Percentiles rank a stretch among this genome's conserved stretches.
These are phyloP conservation scores for Podospora fimiseda DNA, from an alignment of 495 filamentous ascomycete species.

Conservation along the genomic window DNA sequence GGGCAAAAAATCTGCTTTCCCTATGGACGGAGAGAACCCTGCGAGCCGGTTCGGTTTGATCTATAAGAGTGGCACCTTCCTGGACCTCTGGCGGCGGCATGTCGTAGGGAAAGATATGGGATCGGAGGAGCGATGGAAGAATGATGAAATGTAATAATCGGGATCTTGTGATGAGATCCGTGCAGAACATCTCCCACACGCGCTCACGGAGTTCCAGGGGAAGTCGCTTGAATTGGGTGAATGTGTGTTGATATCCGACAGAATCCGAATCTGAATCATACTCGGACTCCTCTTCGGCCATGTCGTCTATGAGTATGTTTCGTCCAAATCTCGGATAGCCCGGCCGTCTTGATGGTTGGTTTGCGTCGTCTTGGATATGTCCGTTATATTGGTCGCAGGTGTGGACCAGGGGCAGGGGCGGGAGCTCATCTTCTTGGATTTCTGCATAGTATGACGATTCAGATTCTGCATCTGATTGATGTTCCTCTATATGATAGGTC, in stretches of 20 bases:
- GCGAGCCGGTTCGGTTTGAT: constrained; percentile 27
- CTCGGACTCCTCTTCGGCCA: neutral
- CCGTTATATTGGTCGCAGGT: neutral
- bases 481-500: no score
- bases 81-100: neutral
- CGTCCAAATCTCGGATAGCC: neutral
- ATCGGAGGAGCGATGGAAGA: neutral
- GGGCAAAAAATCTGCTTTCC: constrained; percentile 31
- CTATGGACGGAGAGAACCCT: constrained; percentile 24
- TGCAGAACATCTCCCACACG: constrained; percentile 38
- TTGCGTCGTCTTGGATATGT: neutral
- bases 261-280: neutral
- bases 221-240: constrained; percentile 34
- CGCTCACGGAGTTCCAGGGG: constrained; percentile 34
- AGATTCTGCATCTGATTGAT: no score
- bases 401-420: no score
- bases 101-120: neutral
- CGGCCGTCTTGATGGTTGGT: neutral
- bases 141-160: constrained; percentile 21
- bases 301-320: neutral
- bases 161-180: constrained; percentile 23
- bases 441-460: no score
- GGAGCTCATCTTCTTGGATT: no score
- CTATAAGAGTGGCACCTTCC: constrained; percentile 11
- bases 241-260: neutral